Conservation (phyloP, 306 rosid genomes). For the Rosa chinensis region DNA sequence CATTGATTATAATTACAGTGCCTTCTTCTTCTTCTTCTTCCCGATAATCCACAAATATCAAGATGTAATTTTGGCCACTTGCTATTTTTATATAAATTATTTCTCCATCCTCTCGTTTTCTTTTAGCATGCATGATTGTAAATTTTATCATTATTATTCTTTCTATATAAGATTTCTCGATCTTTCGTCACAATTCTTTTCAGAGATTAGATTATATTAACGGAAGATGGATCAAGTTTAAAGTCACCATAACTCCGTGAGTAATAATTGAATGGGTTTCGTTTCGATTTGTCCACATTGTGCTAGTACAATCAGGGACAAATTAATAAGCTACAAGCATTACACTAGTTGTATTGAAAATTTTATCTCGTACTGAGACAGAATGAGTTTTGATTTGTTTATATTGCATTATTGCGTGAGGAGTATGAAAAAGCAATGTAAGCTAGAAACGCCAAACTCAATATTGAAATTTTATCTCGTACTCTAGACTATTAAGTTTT, state of each 20-base stretch:
- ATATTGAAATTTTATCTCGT: too few species aligned
- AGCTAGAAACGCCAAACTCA: too few species aligned
- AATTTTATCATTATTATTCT: neutral
- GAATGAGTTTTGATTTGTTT: too few species aligned
- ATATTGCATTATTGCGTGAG: too few species aligned
- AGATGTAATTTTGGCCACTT: conserved; percentile 19
- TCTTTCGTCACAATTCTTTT: neutral
- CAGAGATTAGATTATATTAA: neutral
- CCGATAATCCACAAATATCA: conserved; percentile 4
- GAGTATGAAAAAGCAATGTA: too few species aligned
- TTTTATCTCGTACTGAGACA: neutral
- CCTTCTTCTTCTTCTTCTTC: conserved; percentile 20
- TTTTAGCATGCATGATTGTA: neutral
- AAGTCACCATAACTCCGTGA: too few species aligned
- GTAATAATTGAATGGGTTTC: neutral
- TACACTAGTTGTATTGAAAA: too few species aligned
- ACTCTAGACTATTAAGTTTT: too few species aligned
- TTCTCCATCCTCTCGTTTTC: neutral
- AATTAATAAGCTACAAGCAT: neutral
- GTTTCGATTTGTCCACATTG: neutral
- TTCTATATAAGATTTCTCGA: neutral
- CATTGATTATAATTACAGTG: conserved; percentile 34
- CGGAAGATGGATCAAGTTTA: neutral
- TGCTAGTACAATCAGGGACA: neutral
- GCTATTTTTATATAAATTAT: conserved; percentile 6